These are phyloP conservation scores for Gossypium lobatum DNA, from an alignment of 441 rosid genomes.

Conservation along the genomic window DNA sequence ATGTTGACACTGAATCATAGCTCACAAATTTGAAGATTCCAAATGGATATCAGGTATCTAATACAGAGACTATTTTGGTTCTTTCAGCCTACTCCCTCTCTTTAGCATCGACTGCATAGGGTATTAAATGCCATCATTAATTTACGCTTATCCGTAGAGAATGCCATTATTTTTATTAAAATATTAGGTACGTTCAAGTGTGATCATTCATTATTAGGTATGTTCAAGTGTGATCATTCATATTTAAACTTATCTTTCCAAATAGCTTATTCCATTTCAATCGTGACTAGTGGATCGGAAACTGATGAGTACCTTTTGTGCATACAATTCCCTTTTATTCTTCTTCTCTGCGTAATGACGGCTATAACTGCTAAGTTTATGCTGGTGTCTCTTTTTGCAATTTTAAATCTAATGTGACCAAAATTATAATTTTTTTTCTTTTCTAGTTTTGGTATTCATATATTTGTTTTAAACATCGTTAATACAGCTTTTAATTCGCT, in stretches of 20 bases:
- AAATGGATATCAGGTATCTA: not conserved
- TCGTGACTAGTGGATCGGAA: not conserved
- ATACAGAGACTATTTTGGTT: not conserved
- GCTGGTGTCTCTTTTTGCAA: not conserved
- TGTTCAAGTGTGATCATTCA: not conserved
- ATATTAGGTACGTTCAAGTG: not conserved
- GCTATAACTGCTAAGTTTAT: not conserved
- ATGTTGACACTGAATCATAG: not conserved
- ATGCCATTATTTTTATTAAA: not conserved
- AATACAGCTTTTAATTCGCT: conserved; percentile 62
- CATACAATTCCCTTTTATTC: not conserved
- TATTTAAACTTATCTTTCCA: not conserved
- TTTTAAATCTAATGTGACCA: not conserved
- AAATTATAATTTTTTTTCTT: not conserved
- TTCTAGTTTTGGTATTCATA: not conserved
- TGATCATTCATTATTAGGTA: not conserved
- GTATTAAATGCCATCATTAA: not conserved
- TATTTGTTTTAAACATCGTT: conserved; percentile 1
- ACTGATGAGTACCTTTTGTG: not conserved
- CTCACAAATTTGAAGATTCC: not conserved
- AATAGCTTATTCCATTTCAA: not conserved
- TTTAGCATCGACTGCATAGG: not conserved
- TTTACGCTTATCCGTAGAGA: not conserved
- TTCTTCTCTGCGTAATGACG: not conserved
- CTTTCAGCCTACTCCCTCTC: not conserved